A percentile compares a stretch with the other conserved stretches of the same genome.
These are phyloP conservation scores for Yarrowia yakushimensis DNA, from an alignment of 805 yeast species.

Conservation along the genomic window DNA sequence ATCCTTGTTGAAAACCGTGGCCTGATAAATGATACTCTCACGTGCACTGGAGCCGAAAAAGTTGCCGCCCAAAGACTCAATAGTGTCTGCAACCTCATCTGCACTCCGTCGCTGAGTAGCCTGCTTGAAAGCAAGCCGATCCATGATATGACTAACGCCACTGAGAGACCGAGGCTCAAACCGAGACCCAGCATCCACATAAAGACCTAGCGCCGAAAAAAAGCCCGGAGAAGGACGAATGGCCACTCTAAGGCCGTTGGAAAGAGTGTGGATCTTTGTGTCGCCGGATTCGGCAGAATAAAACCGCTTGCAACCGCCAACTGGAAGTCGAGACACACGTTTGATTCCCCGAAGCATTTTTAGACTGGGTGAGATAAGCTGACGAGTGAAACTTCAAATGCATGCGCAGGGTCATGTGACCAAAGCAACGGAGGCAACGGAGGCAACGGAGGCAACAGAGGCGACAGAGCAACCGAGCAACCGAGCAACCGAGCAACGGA, in stretches of 20 bases:
- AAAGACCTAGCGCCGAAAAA: constrained; percentile 85
- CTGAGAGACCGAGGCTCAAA: constrained; percentile 58
- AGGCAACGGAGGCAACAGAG: too few species aligned
- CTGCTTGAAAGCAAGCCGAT: constrained; percentile 66
- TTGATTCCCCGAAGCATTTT: constrained; percentile 17
- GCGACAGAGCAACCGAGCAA: too few species aligned
- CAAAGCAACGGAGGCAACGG: too few species aligned
- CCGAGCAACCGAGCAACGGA: too few species aligned
- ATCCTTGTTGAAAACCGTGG: constrained; percentile 86
- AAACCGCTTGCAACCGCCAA: neutral
- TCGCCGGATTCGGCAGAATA: constrained; percentile 16
- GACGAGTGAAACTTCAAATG: neutral
- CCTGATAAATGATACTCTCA: constrained; percentile 90
- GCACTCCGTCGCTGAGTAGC: constrained; percentile 44
- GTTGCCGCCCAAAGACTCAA: constrained; percentile 86
- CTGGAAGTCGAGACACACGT: neutral
- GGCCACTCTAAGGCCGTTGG: constrained; percentile 78
- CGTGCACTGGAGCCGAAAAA: constrained; percentile 90
- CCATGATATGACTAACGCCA: constrained; percentile 81
- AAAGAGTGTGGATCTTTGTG: constrained; percentile 40
- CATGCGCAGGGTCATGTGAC: too few species aligned
- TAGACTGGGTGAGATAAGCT: neutral
- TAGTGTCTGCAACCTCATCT: constrained; percentile 64
- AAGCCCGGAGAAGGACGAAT: constrained; percentile 86
- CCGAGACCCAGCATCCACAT: constrained; percentile 86